phyloP scores from a whole-genome alignment of 2,329 filamentous ascomycete species.

The Epichloe uncinata region DNA sequence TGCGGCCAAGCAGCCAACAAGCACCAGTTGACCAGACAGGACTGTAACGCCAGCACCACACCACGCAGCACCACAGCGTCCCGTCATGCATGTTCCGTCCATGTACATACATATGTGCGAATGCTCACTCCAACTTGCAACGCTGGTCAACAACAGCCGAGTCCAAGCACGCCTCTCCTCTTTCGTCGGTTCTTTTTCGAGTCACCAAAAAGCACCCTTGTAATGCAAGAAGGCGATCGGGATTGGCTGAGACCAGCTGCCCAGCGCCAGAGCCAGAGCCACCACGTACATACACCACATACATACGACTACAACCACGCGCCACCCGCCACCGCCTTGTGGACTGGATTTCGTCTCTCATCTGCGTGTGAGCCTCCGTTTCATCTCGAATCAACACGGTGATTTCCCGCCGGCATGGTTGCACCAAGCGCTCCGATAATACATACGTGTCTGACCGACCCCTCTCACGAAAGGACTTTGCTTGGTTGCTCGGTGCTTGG shows the following conservation, averaged over 20 bases:
- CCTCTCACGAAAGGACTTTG: not conserved
- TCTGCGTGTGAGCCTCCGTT: not conserved
- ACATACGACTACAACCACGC: not conserved
- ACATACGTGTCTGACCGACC: not conserved
- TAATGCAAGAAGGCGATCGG: not conserved
- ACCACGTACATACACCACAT: no score
- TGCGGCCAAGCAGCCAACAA: not conserved
- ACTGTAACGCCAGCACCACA: no score
- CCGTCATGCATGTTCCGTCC: no score
- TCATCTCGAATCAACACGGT: not conserved
- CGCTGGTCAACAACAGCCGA: not conserved
- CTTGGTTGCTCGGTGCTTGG: no score
- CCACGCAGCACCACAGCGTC: no score
- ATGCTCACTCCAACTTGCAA: no score
- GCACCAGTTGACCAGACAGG: not conserved
- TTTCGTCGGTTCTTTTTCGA: not conserved
- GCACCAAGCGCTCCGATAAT: not conserved
- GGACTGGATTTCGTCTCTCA: no score
- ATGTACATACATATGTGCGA: no score
- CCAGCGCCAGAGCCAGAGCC: not conserved
- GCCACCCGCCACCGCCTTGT: not conserved
- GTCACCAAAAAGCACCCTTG: not conserved
- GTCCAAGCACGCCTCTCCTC: not conserved
- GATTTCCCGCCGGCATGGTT: not conserved
- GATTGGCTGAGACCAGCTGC: not conserved